Evolutionary conservation across 2,329 filamentous ascomycete species (phyloP), one percentile per base, ranked within the genome.

Genomic region (Xylariaceae sp.): DNA sequence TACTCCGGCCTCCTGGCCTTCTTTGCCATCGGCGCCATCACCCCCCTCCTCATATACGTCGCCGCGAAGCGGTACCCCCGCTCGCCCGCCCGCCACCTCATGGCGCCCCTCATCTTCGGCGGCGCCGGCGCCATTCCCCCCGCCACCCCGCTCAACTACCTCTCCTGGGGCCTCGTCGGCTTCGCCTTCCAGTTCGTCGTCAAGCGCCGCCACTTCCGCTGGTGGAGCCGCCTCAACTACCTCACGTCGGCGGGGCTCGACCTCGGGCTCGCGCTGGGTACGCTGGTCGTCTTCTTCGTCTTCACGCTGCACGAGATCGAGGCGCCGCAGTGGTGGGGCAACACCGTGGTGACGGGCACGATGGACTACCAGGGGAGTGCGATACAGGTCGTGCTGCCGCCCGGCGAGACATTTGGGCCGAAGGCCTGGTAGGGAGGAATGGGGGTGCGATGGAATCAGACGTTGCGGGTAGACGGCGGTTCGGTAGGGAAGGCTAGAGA

Each of bases 201-300:
- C 57, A 79, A 81, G 61, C 76, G 76, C 54, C 71, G 73, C 12
- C 73, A 78, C 59, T 79, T 79, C 47, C 73, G 66, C 19, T 89
- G 85, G 85, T 89, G 85, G 85, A 78, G 76, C 62, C 73, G 81
- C 19, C 77, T 86, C 56, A 88, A 87, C 65, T 88, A 85, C 54
- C 64, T 88, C 45, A 83, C 84, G 0, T 83, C 81, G 11, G 84
- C 82, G 0, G 84, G 78, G 0, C 67, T 89, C 36, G 85, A 88
- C 51, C 69, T 85, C 11, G 85, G 84, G 2, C 68, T 88, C 2
- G 81, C 81, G 2, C 65, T 88, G 19, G 73, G 71, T 15, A 87
- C 83, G 2, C 71, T 88, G 33, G 63, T 85, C 45, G 81, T 87
- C 50, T 87, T 89, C 66, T 78, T 88, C 47, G 76, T 78, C 0